Evolutionary conservation across 495 filamentous ascomycete genomes (phyloP).

Genomic region (Parathielavia hyrcaniae): DNA sequence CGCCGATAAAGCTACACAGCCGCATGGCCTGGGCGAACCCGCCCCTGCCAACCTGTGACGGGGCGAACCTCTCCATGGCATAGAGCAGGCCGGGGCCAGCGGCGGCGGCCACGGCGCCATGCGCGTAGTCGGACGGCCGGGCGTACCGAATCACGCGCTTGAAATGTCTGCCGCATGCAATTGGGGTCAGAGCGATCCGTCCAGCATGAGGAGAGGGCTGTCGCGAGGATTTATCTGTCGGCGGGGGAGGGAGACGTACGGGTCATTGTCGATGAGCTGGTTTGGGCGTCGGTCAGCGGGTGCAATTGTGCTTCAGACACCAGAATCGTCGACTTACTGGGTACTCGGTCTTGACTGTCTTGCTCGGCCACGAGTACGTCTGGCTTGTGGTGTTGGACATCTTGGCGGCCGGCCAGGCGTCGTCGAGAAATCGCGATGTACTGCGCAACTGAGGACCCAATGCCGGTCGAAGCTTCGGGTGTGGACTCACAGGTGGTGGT

Average conservation of each 20-base stretch:
- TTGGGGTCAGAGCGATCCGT: conserved; percentile 28
- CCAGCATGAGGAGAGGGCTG: not conserved
- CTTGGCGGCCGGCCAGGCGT: conserved; percentile 36
- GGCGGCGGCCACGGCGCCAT: conserved; percentile 58
- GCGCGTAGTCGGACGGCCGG: conserved; percentile 70
- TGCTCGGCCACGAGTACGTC: conserved; percentile 62
- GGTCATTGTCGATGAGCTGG: conserved; percentile 95
- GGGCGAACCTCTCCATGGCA: conserved; percentile 72
- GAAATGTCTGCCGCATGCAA: conserved; percentile 61
- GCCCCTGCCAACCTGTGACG: conserved; percentile 71
- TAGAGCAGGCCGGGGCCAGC: conserved; percentile 66
- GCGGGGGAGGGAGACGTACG: conserved; percentile 56
- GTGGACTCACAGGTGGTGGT: conserved; percentile 10
- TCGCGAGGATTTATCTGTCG: not conserved
- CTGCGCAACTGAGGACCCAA: conserved; percentile 12
- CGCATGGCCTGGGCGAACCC: conserved; percentile 80
- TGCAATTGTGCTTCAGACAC: not conserved
- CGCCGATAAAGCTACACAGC: conserved; percentile 60
- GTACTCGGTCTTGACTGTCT: conserved; percentile 67
- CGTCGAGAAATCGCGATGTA: conserved; percentile 27
- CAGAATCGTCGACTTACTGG: conserved; percentile 53
- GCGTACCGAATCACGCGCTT: conserved; percentile 83
- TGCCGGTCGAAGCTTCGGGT: conserved; percentile 31
- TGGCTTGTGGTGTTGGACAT: conserved; percentile 57
- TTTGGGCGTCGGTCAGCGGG: conserved; percentile 13